Evolutionary conservation across 768 basidiomycete species (phyloP).

Genomic region (Naganishia randhawae): DNA sequence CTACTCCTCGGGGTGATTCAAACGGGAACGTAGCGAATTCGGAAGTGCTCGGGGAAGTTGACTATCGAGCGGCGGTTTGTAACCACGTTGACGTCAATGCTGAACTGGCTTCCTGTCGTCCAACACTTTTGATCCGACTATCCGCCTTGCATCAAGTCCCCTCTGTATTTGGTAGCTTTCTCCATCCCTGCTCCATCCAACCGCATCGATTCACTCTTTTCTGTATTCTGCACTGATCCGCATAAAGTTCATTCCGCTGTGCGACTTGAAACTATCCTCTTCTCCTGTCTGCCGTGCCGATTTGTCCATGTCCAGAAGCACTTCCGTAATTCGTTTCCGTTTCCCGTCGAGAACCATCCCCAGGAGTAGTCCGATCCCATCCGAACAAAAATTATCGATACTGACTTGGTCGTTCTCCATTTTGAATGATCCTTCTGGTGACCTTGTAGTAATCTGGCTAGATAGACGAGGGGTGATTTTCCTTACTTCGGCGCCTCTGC

Average conservation of each 20-base stretch:
- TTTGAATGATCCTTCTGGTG: constrained; percentile 25
- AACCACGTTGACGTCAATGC: too few relatives aligned
- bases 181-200: too few relatives aligned
- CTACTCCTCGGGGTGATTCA: not conserved
- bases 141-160: too few relatives aligned
- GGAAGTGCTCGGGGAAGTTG: not conserved
- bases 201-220: not conserved
- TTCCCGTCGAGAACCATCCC: not conserved
- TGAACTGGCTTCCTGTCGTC: not conserved
- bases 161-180: too few relatives aligned
- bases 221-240: not conserved
- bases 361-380: constrained; percentile 1
- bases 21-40: not conserved
- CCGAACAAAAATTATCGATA: not conserved
- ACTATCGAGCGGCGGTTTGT: not conserved
- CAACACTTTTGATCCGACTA: not conserved
- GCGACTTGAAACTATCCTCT: not conserved
- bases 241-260: too few relatives aligned
- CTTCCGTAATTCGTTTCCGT: not conserved
- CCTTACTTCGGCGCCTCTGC: not conserved
- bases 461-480: constrained; percentile 23
- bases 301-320: not conserved
- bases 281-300: not conserved
- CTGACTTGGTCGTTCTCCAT: constrained; percentile 33
- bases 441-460: constrained; percentile 9